These are phyloP conservation scores for Rhodamnia rubescens DNA, from an alignment of 345 rosid species.

Conservation along the genomic window DNA sequence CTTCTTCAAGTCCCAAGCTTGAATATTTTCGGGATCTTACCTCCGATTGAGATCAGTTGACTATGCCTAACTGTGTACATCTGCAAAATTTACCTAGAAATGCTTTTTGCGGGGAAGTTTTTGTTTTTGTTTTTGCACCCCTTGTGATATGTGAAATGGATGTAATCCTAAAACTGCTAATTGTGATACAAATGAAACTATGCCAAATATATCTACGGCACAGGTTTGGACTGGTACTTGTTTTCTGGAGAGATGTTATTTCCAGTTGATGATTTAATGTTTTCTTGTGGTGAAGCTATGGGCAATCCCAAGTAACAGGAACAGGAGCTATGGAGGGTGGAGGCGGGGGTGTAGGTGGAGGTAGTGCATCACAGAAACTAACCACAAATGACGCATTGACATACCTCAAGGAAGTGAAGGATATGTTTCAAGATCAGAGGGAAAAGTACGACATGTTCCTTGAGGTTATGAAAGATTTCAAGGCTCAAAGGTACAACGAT, in stretches of 20 bases:
- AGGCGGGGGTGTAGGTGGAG: slow-evolving; percentile 8
- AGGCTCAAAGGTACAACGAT: slow-evolving; percentile 61
- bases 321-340: slow-evolving; percentile 9
- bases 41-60: background rate
- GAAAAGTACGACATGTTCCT: slow-evolving; percentile 80
- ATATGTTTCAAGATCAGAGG: slow-evolving; percentile 86
- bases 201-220: background rate
- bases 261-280: background rate
- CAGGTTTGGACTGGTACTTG: background rate
- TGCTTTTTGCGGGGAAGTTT: background rate
- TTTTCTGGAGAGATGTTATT: background rate
- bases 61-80: background rate
- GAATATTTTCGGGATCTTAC: background rate
- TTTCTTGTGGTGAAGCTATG: slow-evolving; percentile 11
- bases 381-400: slow-evolving; percentile 76
- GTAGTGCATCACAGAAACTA: slow-evolving; percentile 38
- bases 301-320: slow-evolving; percentile 16
- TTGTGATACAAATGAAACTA: background rate
- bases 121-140: background rate
- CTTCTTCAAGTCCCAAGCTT: background rate
- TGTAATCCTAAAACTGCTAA: background rate
- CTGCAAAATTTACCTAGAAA: background rate
- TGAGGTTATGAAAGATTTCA: slow-evolving; percentile 94
- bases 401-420: slow-evolving; percentile 80
- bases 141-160: background rate